Evolutionary conservation across 371 early-diverging fungal genomes (phyloP), one percentile per base, ranked within the genome.

Genomic region (Blyttiomyces sp.): DNA sequence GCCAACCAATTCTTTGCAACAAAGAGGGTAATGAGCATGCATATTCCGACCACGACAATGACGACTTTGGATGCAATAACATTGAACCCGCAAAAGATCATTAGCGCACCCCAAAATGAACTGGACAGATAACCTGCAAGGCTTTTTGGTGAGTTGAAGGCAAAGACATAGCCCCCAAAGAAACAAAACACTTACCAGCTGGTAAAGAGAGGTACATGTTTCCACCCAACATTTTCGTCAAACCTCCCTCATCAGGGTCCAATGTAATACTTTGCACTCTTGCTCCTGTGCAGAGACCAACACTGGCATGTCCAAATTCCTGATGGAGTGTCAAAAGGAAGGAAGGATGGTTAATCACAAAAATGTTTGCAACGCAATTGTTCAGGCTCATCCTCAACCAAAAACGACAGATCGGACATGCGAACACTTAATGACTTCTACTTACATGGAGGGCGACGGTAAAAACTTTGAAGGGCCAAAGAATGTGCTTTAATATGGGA

Each of bases 191-290:
- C 33, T 32, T 35, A 62, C 83, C 83, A 1, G 83, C 83, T 0
- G 81, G 81, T 6, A 81, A 61, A n/a, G 72, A 53, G 49, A 72
- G 61, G 51, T 73, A 79, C 33, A 66, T 61, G 42, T 76, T 73
- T 3, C 76, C 79, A 42, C 73, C 77, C 68, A 84, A 77, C 89
- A 92, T 90, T 33, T 76, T 74, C 16, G 95, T 94, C 32, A 88
- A 75, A 19, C 96, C 95, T n/a, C 93, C 95, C 71, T 93, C 88
- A 66, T 94, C 87, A 7, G 95, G 93, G 69, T 95, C 90, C 57
- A 96, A 83, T 30, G 88, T 87, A 48, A 96, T 92, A n/a, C 89
- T 84, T 59, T 87, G 82, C n/a, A 96, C 90, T 56, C 84, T 84
- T 7, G 90, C 97, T 43, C 95, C 93, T 11, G 95, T 95, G 55